Percentiles rank a stretch among this genome's conserved stretches.
Evolutionary conservation across 306 rosid species (phyloP).

Genomic region (Cucurbita ficifolia): DNA sequence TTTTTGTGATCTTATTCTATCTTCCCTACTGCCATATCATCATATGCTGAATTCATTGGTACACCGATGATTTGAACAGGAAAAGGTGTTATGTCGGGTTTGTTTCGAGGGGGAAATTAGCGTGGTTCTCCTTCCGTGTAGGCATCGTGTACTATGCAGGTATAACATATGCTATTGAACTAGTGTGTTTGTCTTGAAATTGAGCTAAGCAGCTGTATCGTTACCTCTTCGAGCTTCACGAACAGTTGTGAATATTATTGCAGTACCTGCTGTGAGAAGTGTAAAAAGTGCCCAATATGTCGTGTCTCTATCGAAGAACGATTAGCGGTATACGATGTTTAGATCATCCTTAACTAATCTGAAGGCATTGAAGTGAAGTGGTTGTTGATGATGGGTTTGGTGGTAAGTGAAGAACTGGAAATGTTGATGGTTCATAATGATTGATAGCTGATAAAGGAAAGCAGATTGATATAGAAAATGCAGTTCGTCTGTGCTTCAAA

Average conservation of each 20-base stretch:
- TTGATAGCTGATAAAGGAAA: background rate
- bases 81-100: constrained; percentile 82
- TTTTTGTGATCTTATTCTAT: background rate
- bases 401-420: background rate
- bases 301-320: constrained; percentile 53
- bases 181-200: background rate
- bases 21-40: background rate
- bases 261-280: constrained; percentile 78
- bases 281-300: constrained; percentile 88
- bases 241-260: constrained; percentile 16
- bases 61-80: constrained; percentile 30
- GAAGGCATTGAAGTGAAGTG: background rate
- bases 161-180: constrained; percentile 9
- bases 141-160: constrained; percentile 94
- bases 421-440: background rate
- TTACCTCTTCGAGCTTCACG: background rate
- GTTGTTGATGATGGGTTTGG: background rate
- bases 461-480: background rate
- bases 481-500: background rate
- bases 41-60: background rate
- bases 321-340: constrained; percentile 80
- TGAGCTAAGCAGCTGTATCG: background rate
- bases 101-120: constrained; percentile 87
- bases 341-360: constrained; percentile 21
- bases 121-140: constrained; percentile 82